Evolutionary conservation across 805 yeast genomes (phyloP).

Genomic region (Blastobotrys muscicola): DNA sequence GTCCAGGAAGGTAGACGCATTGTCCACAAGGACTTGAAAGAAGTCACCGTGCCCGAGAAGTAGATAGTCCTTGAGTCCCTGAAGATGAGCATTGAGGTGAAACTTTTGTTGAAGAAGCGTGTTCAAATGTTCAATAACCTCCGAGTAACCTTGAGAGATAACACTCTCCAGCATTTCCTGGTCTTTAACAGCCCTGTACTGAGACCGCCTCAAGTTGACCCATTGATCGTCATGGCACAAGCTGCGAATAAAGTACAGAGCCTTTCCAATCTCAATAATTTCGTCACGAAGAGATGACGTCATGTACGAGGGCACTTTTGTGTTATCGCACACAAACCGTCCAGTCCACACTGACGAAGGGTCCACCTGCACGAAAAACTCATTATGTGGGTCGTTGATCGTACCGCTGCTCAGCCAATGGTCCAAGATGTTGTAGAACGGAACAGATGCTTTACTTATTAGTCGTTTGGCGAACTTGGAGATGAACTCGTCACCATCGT

Average conservation of each 20-base stretch:
- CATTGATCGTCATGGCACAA: slow-evolving; percentile 63
- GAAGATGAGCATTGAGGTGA: slow-evolving; percentile 44
- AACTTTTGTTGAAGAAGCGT: slow-evolving; percentile 40
- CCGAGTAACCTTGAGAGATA: slow-evolving; percentile 34
- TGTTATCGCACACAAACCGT: slow-evolving; percentile 17
- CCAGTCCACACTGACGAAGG: slow-evolving; percentile 15
- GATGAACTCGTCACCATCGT: slow-evolving; percentile 56
- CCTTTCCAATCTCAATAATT: slow-evolving; percentile 51
- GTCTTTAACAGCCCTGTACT: slow-evolving; percentile 12
- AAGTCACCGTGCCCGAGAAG: slow-evolving; percentile 77
- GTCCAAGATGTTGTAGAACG: slow-evolving; percentile 51
- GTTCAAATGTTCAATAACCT: slow-evolving; percentile 45
- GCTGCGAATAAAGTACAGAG: slow-evolving; percentile 51
- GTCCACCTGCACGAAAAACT: slow-evolving; percentile 45
- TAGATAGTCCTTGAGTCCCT: slow-evolving; percentile 53
- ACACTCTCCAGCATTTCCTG: slow-evolving; percentile 18
- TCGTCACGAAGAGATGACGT: slow-evolving; percentile 19
- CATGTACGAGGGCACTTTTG: slow-evolving; percentile 33
- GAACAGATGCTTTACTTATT: slow-evolving; percentile 38
- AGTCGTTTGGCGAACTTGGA: slow-evolving; percentile 35
- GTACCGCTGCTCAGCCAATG: slow-evolving; percentile 68
- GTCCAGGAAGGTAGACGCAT: slow-evolving; percentile 44
- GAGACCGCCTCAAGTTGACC: slow-evolving; percentile 30
- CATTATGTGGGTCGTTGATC: slow-evolving; percentile 42
- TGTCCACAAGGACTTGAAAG: slow-evolving; percentile 50